Base-by-base conservation (phyloP, 2,329 filamentous ascomycete genomes). In the Penicillium sp. region DNA sequence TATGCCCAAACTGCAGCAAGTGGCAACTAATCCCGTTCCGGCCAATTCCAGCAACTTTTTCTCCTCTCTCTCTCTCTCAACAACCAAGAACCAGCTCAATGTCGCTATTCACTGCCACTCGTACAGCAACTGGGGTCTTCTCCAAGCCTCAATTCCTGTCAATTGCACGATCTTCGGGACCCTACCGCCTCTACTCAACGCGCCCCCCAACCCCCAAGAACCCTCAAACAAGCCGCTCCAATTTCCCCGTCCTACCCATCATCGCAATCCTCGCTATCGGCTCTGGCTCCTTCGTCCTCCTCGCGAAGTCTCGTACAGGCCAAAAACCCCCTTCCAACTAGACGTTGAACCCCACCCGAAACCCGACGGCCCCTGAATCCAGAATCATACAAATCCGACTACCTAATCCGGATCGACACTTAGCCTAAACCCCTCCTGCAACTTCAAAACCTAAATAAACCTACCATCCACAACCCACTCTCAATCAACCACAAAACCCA, bases 391-490 rank as follows among this genome's bases (percentile, higher is more conserved):
- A 14, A 41, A 9, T 22, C 39, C 39, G 39, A 41, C n/a, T 41
- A 41, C 37, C 26, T 22, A 33, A 29, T 31, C 63, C 19, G 43
- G 56, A 19, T 75, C 74, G 39, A 21, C 67, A 74, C 69, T 66
- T 74, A 73, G 31, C 31, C 31, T 33, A 33, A 33, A 39, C 68
- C 77, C 56, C 56, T 52, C 52, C 69, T 75, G 26, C 51, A 24
- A 24, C 27, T 31, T 41, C 10, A 52, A 76, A 46, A 39, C 39
- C 59, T 68, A 55, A 77, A 80, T 62, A 41, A 52, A 52, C 29
- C 3, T 13, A 10, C 21, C 43, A 88, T 74, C 72, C 74, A 55
- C 80, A 53, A 88, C 91, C 3, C 84, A 22, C 46, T 51, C 45
- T 19, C 52, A 27, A 13, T 39, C 49, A 4, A 48, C 33, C 45